phyloP scores from a whole-genome alignment of 495 filamentous ascomycete species.

The Apiosordaria backusii region DNA sequence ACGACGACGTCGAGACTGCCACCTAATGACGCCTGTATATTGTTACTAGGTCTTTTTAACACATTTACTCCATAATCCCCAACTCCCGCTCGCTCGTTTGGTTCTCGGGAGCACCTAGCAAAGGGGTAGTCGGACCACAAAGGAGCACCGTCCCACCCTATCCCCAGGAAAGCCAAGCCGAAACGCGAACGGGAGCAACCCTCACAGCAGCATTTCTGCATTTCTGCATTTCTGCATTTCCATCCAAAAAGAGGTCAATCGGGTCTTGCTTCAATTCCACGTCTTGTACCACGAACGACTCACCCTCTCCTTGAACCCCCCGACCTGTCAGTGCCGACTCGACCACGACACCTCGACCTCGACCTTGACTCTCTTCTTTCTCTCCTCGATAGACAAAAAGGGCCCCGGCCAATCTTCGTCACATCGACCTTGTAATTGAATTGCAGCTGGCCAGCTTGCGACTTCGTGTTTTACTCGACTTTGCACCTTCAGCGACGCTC shows the following conservation, averaged over 20 bases:
- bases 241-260: not conserved
- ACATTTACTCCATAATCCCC: not conserved
- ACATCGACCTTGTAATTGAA: constrained; percentile 25
- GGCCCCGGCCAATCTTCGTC: constrained; percentile 14
- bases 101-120: constrained; percentile 9
- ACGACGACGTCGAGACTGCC: not conserved
- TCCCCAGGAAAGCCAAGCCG: not conserved
- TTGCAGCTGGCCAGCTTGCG: constrained; percentile 4
- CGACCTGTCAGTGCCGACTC: no score
- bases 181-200: not conserved
- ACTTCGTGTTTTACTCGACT: constrained; percentile 6
- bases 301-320: no score
- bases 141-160: not conserved
- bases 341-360: not conserved
- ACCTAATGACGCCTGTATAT: constrained; percentile 36
- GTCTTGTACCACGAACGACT: constrained; percentile 10
- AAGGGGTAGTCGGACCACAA: not conserved
- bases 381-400: not conserved
- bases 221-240: not conserved
- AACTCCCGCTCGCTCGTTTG: no score
- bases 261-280: no score
- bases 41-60: constrained; percentile 19
- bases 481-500: not conserved
- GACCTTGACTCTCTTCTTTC: constrained; percentile 7
- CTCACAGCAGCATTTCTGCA: not conserved